A percentile compares a stretch with the other conserved stretches of the same genome.
These are phyloP conservation scores for Cerrena zonata DNA, from an alignment of 1,284 basidiomycete species.

Conservation along the genomic window DNA sequence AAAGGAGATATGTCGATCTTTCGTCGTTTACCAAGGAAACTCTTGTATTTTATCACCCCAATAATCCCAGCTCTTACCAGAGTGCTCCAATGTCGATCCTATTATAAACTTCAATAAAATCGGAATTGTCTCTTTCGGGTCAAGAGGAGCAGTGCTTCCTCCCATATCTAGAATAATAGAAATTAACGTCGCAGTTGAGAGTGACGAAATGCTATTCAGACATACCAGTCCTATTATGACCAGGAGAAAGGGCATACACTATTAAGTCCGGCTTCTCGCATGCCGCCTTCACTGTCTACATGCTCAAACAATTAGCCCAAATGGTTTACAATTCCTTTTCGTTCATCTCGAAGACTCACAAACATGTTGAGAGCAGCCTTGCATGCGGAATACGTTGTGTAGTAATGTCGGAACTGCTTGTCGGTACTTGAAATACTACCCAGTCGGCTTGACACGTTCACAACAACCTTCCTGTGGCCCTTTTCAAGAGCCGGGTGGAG, in stretches of 20 bases:
- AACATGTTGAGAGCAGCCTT: slow-evolving; percentile 29
- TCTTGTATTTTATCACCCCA: background rate
- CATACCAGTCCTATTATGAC: slow-evolving; percentile 30
- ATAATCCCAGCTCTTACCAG: slow-evolving; percentile 8
- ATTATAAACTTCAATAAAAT: slow-evolving; percentile 22
- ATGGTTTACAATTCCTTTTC: too few species aligned
- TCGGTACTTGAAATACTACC: too few species aligned
- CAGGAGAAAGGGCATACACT: slow-evolving; percentile 22
- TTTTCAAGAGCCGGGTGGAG: slow-evolving; percentile 29
- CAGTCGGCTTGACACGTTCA: slow-evolving; percentile 29
- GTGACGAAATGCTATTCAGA: too few species aligned
- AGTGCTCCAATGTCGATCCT: background rate
- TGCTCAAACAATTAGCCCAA: too few species aligned
- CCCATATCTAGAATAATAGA: slow-evolving; percentile 33
- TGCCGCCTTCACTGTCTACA: slow-evolving; percentile 32
- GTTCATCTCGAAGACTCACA: slow-evolving; percentile 16
- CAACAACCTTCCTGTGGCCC: slow-evolving; percentile 29
- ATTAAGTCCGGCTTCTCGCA: slow-evolving; percentile 22
- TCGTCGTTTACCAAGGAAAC: slow-evolving; percentile 16
- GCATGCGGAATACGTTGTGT: slow-evolving; percentile 26
- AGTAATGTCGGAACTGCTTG: slow-evolving; percentile 18
- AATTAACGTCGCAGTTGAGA: too few species aligned
- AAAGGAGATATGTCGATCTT: too few species aligned
- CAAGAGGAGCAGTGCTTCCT: slow-evolving; percentile 26
- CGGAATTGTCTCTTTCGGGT: slow-evolving; percentile 24